phyloP scores from a whole-genome alignment of 2,329 filamentous ascomycete genomes.

The Aspergillus hortae region DNA sequence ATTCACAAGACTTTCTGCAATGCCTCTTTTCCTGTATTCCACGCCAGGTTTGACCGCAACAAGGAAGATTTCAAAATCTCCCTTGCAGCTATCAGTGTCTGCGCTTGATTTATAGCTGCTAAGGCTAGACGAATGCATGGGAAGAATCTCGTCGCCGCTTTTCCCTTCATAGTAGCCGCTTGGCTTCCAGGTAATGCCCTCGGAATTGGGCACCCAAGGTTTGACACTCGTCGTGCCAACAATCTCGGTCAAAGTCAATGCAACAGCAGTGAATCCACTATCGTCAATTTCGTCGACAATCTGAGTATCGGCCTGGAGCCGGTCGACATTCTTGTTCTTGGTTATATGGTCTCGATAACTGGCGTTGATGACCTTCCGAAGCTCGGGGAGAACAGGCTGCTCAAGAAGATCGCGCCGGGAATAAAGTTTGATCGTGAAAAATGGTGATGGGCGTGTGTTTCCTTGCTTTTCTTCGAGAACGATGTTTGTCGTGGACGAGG shows the following conservation, averaged over 20 bases:
- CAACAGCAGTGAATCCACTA: not conserved
- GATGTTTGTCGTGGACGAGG: not conserved
- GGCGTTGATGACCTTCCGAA: not conserved
- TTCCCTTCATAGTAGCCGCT: no score
- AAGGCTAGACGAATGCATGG: no score
- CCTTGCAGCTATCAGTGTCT: no score
- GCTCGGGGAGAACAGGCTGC: not conserved
- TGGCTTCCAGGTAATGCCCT: no score
- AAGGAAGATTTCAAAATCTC: no score
- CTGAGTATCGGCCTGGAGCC: not conserved
- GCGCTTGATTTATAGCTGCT: no score
- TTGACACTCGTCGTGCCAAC: not conserved
- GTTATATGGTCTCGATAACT: not conserved
- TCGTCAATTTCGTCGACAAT: not conserved
- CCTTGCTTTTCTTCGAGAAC: not conserved
- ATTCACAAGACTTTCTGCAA: not conserved
- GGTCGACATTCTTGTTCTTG: not conserved
- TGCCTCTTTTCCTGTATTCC: no score
- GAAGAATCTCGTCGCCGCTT: no score
- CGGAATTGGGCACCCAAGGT: no score
- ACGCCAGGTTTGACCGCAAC: no score
- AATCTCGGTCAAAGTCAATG: not conserved
- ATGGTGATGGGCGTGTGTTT: not conserved
- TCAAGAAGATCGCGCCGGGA: not conserved
- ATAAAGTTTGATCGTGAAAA: not conserved